Percentiles rank a stretch among this genome's conserved stretches.
These are phyloP conservation scores for Boletus holoroseus DNA, from an alignment of 1,284 basidiomycete genomes.

Conservation along the genomic window DNA sequence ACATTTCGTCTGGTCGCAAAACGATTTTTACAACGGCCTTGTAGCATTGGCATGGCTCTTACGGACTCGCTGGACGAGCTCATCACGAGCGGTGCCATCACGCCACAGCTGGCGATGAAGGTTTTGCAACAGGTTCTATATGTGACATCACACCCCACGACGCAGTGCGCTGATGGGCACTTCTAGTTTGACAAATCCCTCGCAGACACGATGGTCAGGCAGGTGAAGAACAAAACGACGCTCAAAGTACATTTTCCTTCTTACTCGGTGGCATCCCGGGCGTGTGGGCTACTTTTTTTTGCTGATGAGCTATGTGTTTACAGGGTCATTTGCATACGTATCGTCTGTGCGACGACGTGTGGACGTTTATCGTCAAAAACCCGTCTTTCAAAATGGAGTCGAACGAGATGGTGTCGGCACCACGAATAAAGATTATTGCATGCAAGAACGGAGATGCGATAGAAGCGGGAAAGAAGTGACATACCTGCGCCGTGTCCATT, in stretches of 20 bases:
- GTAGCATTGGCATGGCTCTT: constrained; percentile 92
- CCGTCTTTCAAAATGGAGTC: constrained; percentile 93
- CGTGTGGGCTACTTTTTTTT: neutral
- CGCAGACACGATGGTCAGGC: constrained; percentile 84
- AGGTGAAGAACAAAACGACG: constrained; percentile 88
- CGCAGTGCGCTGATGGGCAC: constrained; percentile 6
- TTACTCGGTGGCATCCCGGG: neutral
- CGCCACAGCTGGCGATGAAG: constrained; percentile 96
- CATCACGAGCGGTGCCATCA: constrained; percentile 95
- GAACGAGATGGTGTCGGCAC: constrained; percentile 71
- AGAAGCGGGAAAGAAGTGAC: constrained; percentile 57
- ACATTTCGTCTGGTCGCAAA: constrained; percentile 6
- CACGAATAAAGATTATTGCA: constrained; percentile 90
- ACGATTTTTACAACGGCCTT: constrained; percentile 1
- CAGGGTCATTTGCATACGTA: constrained; percentile 90
- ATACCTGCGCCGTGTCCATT: neutral
- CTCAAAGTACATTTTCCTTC: constrained; percentile 64
- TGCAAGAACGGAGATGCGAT: constrained; percentile 89
- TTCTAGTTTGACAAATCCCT: constrained; percentile 89
- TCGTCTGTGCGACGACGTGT: constrained; percentile 93
- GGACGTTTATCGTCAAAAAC: constrained; percentile 94
- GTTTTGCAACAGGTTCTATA: constrained; percentile 82
- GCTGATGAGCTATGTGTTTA: constrained; percentile 1
- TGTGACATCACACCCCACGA: neutral
- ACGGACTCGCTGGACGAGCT: constrained; percentile 99